Conservation (phyloP, 2,329 filamentous ascomycete species). For the Nigrograna mackinnonii region DNA sequence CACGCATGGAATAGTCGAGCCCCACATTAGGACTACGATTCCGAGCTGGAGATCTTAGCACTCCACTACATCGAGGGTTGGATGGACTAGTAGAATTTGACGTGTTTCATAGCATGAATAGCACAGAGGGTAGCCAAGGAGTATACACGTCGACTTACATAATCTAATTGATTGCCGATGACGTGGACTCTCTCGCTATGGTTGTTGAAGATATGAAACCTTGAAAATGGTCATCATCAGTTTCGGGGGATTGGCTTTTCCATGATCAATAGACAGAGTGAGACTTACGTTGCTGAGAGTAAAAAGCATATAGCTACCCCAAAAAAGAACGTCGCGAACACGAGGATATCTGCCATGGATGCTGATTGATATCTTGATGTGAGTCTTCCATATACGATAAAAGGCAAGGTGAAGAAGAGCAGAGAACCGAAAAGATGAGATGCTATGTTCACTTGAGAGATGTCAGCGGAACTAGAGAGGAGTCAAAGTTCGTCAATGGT, state of each 20-base stretch:
- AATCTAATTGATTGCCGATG: conserved; percentile 17
- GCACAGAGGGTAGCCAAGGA: no score
- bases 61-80: no score
- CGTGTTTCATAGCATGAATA: no score
- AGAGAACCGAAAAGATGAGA: neutral
- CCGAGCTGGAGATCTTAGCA: conserved; percentile 11
- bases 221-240: neutral
- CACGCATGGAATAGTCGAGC: conserved; percentile 16
- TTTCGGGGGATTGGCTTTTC: neutral
- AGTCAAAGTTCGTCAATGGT: neutral
- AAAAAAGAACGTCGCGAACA: conserved; percentile 27
- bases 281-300: conserved; percentile 47
- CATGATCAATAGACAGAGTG: neutral
- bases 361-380: neutral
- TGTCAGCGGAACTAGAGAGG: neutral
- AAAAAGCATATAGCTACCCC: conserved; percentile 52
- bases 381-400: neutral
- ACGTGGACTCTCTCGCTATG: conserved; percentile 11
- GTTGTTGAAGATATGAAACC: conserved; percentile 19
- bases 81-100: no score
- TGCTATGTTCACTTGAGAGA: neutral
- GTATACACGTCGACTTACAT: no score
- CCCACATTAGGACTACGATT: conserved; percentile 21
- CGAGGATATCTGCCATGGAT: neutral
- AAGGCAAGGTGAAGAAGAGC: neutral